Evolutionary conservation across 768 basidiomycete genomes (phyloP).

Genomic region (Hysterangium stoloniferum): DNA sequence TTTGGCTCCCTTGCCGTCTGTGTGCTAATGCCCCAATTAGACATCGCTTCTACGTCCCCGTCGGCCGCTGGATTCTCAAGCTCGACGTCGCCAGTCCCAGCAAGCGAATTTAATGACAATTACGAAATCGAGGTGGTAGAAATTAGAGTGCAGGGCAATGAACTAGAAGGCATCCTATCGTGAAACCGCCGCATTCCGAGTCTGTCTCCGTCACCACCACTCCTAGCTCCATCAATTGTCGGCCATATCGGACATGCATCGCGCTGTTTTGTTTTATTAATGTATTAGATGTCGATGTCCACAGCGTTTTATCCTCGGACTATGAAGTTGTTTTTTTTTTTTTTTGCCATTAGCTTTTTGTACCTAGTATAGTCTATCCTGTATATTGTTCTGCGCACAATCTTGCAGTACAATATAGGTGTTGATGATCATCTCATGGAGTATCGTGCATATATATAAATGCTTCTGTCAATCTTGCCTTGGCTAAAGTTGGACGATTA

Average conservation of each 20-base stretch:
- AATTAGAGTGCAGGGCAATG: slow-evolving; percentile 75
- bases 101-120: slow-evolving; percentile 27
- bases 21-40: slow-evolving; percentile 11
- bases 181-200: slow-evolving; percentile 17
- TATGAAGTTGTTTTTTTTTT: slow-evolving; percentile 4
- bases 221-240: neutral
- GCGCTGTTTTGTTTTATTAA: too few species aligned
- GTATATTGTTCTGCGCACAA: too few species aligned
- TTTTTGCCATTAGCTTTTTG: neutral
- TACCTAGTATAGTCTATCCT: too few species aligned
- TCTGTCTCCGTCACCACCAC: neutral
- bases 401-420: too few species aligned
- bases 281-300: too few species aligned
- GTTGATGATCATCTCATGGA: too few species aligned
- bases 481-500: too few species aligned
- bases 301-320: neutral
- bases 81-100: neutral
- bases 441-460: too few species aligned
- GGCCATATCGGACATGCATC: too few species aligned
- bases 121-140: slow-evolving; percentile 85
- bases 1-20: slow-evolving; percentile 13
- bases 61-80: slow-evolving; percentile 1
- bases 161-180: slow-evolving; percentile 71
- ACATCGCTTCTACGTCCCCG: slow-evolving; percentile 9
- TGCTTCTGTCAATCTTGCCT: too few species aligned